Conservation (phyloP, 495 filamentous ascomycete genomes). For the Hypomontagnella submonticulosa region DNA sequence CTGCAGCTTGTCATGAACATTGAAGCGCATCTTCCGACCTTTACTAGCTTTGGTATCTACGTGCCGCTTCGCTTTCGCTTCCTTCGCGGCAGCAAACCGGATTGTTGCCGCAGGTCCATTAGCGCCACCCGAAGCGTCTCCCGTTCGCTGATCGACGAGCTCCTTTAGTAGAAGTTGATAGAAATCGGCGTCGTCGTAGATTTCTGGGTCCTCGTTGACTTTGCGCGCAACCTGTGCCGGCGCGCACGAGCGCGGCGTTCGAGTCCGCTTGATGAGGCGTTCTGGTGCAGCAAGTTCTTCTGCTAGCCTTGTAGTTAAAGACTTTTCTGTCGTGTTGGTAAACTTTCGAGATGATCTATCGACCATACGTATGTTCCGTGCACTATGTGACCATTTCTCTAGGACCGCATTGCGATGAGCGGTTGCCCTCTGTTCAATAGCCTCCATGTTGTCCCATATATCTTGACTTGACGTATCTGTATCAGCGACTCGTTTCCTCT, state of each 20-base stretch:
- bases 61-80: slow-evolving; percentile 81
- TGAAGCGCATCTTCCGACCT: slow-evolving; percentile 90
- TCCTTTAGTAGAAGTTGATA: slow-evolving; percentile 86
- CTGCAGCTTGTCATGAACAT: slow-evolving; percentile 94
- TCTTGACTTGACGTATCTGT: slow-evolving; percentile 64
- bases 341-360: slow-evolving; percentile 46
- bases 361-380: slow-evolving; percentile 53
- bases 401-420: slow-evolving; percentile 65
- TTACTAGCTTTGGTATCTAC: slow-evolving; percentile 96
- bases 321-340: slow-evolving; percentile 54
- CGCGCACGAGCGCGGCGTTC: slow-evolving; percentile 75
- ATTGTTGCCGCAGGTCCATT: slow-evolving; percentile 59
- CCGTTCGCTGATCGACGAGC: slow-evolving; percentile 84
- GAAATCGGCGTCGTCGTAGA: slow-evolving; percentile 94
- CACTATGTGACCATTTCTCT: slow-evolving; percentile 75
- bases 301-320: slow-evolving; percentile 76
- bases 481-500: slow-evolving; percentile 67
- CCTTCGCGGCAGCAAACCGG: slow-evolving; percentile 74
- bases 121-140: slow-evolving; percentile 60
- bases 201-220: slow-evolving; percentile 60
- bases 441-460: slow-evolving; percentile 78
- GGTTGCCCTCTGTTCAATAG: slow-evolving; percentile 66
- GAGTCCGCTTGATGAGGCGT: slow-evolving; percentile 73
- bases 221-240: slow-evolving; percentile 69
- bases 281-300: slow-evolving; percentile 76